Evolutionary conservation across 2,329 filamentous ascomycete genomes (phyloP).

Genomic region (Pestalotiopsis sp.): DNA sequence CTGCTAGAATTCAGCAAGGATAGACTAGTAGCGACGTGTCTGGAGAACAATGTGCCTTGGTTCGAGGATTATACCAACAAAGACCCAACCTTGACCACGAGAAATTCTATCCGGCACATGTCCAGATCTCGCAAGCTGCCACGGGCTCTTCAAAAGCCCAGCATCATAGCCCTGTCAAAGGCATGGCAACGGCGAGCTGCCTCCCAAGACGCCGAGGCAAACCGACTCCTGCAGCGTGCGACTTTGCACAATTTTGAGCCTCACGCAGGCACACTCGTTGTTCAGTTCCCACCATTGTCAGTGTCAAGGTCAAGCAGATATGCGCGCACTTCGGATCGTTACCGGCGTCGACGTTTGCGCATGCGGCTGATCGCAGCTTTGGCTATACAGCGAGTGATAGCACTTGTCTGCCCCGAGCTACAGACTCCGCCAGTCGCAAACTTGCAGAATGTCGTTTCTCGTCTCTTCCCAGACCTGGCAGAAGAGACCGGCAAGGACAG

Average conservation of each 20-base stretch:
- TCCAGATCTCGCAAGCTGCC: slow-evolving; percentile 64
- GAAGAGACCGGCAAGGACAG: slow-evolving; percentile 15
- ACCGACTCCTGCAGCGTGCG: slow-evolving; percentile 52
- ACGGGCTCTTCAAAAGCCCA: slow-evolving; percentile 65
- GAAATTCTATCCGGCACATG: slow-evolving; percentile 80
- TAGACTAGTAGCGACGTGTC: slow-evolving; percentile 74
- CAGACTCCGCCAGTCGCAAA: slow-evolving; percentile 43
- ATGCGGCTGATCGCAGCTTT: slow-evolving; percentile 48
- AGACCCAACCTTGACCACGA: slow-evolving; percentile 73
- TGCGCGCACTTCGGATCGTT: slow-evolving; percentile 21
- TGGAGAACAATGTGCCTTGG: slow-evolving; percentile 69
- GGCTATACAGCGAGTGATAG: slow-evolving; percentile 49
- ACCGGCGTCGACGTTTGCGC: slow-evolving; percentile 33
- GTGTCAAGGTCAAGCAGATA: slow-evolving; percentile 21
- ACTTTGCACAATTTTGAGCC: slow-evolving; percentile 50
- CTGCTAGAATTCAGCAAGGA: slow-evolving; percentile 73
- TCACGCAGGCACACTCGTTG: slow-evolving; percentile 49
- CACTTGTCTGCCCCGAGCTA: slow-evolving; percentile 52
- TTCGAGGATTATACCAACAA: slow-evolving; percentile 85
- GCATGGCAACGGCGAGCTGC: slow-evolving; percentile 48
- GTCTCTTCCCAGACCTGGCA: slow-evolving; percentile 51
- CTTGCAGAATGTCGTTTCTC: slow-evolving; percentile 47
- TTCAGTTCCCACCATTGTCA: slow-evolving; percentile 44
- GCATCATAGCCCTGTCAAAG: slow-evolving; percentile 63
- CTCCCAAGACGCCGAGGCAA: slow-evolving; percentile 53